Evolutionary conservation across 495 filamentous ascomycete species (phyloP).

Genomic region (Penicillium parvum): DNA sequence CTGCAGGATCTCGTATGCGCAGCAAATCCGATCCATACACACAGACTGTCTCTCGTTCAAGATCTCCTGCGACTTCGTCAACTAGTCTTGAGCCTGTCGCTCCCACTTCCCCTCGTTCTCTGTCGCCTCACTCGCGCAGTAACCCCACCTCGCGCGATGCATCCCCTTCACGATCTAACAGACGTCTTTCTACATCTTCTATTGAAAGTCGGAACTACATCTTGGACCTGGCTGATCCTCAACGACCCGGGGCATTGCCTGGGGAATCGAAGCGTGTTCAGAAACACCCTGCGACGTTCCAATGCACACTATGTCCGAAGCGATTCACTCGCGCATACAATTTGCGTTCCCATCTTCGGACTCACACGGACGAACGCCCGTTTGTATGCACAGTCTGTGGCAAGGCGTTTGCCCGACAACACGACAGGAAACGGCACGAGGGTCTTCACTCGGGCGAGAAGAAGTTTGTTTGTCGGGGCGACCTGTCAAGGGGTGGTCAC

Average conservation of each 20-base stretch:
- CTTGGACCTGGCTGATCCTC: constrained; percentile 83
- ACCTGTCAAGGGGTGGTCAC: constrained; percentile 70
- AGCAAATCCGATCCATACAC: constrained; percentile 73
- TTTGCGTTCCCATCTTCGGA: constrained; percentile 83
- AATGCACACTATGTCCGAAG: constrained; percentile 81
- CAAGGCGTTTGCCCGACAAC: constrained; percentile 93
- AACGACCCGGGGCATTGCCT: constrained; percentile 64
- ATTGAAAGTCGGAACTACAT: constrained; percentile 87
- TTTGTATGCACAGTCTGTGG: constrained; percentile 96
- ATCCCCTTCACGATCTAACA: constrained; percentile 57
- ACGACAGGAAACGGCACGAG: constrained; percentile 88
- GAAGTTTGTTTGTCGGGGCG: constrained; percentile 94
- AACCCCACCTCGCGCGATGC: constrained; percentile 49
- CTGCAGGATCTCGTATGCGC: constrained; percentile 53
- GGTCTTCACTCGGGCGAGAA: constrained; percentile 88
- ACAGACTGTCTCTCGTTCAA: constrained; percentile 39
- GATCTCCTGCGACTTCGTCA: constrained; percentile 40
- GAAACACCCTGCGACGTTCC: constrained; percentile 92
- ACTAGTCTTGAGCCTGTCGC: constrained; percentile 44
- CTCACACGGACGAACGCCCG: constrained; percentile 87
- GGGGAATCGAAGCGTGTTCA: constrained; percentile 71
- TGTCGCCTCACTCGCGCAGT: constrained; percentile 57
- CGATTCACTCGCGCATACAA: constrained; percentile 88
- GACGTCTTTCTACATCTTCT: constrained; percentile 84
- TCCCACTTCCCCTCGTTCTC: constrained; percentile 52